These are phyloP conservation scores for Bacterosira constricta DNA, from an alignment of 108 stramenopile species.

Conservation along the genomic window DNA sequence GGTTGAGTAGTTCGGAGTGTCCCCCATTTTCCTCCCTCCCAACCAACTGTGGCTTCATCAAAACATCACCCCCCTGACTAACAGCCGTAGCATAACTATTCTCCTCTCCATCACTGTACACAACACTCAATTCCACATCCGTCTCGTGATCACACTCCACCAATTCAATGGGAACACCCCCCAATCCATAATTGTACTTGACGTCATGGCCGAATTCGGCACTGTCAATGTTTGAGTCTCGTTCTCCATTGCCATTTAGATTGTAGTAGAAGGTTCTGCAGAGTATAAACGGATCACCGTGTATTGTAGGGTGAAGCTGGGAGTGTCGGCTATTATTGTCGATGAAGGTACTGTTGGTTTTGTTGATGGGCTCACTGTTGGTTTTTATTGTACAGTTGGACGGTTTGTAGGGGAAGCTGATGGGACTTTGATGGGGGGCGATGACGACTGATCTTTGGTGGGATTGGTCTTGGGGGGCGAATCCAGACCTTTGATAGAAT, in stretches of 20 bases:
- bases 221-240: slow-evolving; percentile 1
- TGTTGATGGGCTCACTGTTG: no score
- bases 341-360: no score
- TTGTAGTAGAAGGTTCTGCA: slow-evolving; percentile 25
- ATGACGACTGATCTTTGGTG: no score
- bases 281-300: slow-evolving; percentile 9
- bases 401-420: no score
- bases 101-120: not conserved
- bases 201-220: not conserved
- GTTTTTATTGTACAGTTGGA: no score
- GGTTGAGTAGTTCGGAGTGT: no score
- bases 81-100: not conserved
- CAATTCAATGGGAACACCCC: slow-evolving; percentile 17
- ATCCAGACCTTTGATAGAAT: no score
- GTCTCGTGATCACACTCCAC: slow-evolving; percentile 23
- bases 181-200: slow-evolving; percentile 21
- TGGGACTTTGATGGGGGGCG: no score
- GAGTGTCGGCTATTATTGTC: no score
- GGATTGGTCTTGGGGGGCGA: no score
- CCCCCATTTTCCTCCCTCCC: slow-evolving; percentile 1
- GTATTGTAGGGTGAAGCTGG: slow-evolving; percentile 22
- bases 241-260: slow-evolving; percentile 17
- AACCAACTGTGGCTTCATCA: not conserved
- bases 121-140: not conserved
- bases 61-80: slow-evolving; percentile 10